These are phyloP conservation scores for Omphalotus guepiniiformis DNA, from an alignment of 768 basidiomycete species.

Conservation along the genomic window DNA sequence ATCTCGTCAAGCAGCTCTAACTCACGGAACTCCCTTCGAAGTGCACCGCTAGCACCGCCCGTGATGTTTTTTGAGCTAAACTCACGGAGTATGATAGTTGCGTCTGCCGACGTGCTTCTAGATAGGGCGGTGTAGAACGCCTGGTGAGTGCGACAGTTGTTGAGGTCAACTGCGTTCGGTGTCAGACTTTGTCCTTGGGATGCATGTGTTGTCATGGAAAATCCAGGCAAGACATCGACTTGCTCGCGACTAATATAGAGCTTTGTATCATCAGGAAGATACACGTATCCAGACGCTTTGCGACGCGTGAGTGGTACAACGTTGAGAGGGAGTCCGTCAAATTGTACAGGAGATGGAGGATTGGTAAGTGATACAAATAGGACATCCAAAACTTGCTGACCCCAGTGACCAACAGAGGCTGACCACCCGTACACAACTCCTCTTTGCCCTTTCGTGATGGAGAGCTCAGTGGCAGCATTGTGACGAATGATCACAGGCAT, in stretches of 20 bases:
- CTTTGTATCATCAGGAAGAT: constrained; percentile 17
- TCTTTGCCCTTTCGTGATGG: constrained; percentile 33
- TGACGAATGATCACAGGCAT: constrained; percentile 29
- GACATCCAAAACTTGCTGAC: constrained; percentile 22
- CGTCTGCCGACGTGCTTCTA: background rate
- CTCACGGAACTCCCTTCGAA: constrained; percentile 30
- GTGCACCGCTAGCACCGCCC: constrained; percentile 13
- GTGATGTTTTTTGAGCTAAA: constrained; percentile 2
- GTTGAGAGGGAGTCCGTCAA: constrained; percentile 25
- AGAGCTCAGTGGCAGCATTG: constrained; percentile 28
- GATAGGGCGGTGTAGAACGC: constrained; percentile 12
- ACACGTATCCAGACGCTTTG: constrained; percentile 8
- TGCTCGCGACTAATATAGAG: constrained; percentile 17
- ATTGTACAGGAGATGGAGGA: constrained; percentile 20
- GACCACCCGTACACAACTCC: constrained; percentile 28
- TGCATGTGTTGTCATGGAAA: constrained; percentile 6
- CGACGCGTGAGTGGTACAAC: constrained; percentile 24
- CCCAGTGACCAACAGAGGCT: constrained; percentile 10
- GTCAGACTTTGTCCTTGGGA: background rate
- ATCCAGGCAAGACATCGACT: constrained; percentile 1
- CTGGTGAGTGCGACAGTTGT: constrained; percentile 2
- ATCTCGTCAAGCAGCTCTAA: constrained; percentile 33
- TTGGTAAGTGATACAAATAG: constrained; percentile 25
- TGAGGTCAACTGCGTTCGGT: background rate
- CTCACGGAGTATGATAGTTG: constrained; percentile 6